Base-by-base conservation (phyloP, 495 filamentous ascomycete genomes). In the Penicillium steckii region DNA sequence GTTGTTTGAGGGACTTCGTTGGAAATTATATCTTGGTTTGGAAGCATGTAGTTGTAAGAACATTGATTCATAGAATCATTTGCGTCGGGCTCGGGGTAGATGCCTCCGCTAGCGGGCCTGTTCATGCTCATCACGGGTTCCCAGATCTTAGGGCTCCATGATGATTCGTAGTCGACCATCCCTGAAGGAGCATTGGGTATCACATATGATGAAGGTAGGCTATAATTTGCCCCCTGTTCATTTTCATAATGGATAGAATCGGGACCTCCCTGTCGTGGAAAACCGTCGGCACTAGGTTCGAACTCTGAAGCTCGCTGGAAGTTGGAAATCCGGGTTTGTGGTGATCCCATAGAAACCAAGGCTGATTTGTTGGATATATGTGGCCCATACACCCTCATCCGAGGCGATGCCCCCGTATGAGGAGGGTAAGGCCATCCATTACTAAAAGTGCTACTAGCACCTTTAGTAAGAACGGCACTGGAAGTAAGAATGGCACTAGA, bases 401-500 rank as follows among this genome's bases (percentile, higher is more conserved):
- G 53, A 18, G 65, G 53, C 44, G 60, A 62, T 7, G 55, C 40
- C n/a, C n/a, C n/a, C n/a, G n/a, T n/a, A n/a, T n/a, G n/a, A n/a
- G n/a, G n/a, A n/a, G 67, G 56, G 52, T 71, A 74, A 1, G 67
- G 67, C 67, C 69, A 74, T 40, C 40, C 54, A n/a, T n/a, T n/a
- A n/a, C n/a, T n/a, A n/a, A n/a, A n/a, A n/a, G n/a, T n/a, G n/a
- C n/a, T n/a, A n/a, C n/a, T n/a, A 46, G 49, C 33, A 38, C 41
- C 48, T 43, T 64, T 67, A 42, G 66, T 56, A 52, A 65, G 47
- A 43, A 45, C n/a, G 15, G n/a, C 23, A 27, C 49, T 46, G 27
- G 62, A n/a, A 42, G 66, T 56, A 52, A 65, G 47, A 43, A 45
- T 12, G 15, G n/a, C 23, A 27, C 49, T 46, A 24, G 62, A 62